Percentiles rank a stretch among this genome's conserved stretches.
Evolutionary conservation across 2,329 filamentous ascomycete species (phyloP).

Genomic region (Elsinoe australis): DNA sequence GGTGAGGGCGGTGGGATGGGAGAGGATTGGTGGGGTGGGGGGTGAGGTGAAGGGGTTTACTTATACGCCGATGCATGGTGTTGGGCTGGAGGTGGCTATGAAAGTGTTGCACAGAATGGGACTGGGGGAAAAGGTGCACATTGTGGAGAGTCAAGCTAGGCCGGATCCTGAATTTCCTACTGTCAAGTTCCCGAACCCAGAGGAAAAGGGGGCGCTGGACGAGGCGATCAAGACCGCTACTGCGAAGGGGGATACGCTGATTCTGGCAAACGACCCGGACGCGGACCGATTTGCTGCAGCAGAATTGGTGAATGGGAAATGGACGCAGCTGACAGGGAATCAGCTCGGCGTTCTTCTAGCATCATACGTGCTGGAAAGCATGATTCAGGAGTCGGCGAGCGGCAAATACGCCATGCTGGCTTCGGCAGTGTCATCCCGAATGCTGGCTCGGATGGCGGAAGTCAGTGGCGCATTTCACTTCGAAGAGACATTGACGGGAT

Average conservation of each 20-base stretch:
- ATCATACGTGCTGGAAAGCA: constrained; percentile 48
- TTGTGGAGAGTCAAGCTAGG: constrained; percentile 46
- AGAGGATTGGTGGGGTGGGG: neutral
- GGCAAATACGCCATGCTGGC: constrained; percentile 47
- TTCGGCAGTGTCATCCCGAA: constrained; percentile 57
- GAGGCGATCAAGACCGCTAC: constrained; percentile 52
- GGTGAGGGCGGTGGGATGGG: constrained; percentile 1
- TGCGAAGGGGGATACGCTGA: constrained; percentile 40
- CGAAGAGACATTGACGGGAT: constrained; percentile 56
- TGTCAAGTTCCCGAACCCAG: constrained; percentile 57
- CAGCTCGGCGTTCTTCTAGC: constrained; percentile 55
- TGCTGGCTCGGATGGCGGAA: constrained; percentile 51
- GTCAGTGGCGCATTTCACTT: constrained; percentile 48
- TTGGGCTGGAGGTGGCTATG: constrained; percentile 44
- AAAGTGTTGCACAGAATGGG: constrained; percentile 35
- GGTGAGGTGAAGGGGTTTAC: constrained; percentile 22
- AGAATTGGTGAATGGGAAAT: constrained; percentile 48
- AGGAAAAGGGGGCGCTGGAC: constrained; percentile 56
- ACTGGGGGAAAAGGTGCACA: constrained; percentile 38
- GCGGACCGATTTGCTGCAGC: constrained; percentile 57
- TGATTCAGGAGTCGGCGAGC: constrained; percentile 24
- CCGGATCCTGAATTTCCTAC: constrained; percentile 58
- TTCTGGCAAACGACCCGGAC: constrained; percentile 58
- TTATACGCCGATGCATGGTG: constrained; percentile 52
- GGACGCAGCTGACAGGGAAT: constrained; percentile 58